A percentile compares a stretch with the other conserved stretches of the same genome.
Evolutionary conservation across 164 flowering plant species (phyloP).

Genomic region (Tetrastigma voinierianum): DNA sequence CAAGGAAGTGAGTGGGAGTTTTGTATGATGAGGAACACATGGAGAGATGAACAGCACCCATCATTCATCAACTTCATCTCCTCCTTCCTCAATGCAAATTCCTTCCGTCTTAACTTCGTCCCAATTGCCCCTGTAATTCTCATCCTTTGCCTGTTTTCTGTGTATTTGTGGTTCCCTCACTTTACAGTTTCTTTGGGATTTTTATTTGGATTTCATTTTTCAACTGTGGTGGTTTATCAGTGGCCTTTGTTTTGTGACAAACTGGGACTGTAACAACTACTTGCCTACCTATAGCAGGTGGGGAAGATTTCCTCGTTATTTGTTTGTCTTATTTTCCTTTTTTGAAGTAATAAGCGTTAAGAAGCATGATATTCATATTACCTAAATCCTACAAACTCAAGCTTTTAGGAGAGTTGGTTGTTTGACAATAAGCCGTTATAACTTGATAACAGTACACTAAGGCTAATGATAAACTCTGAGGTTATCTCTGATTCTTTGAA

Average conservation of each 20-base stretch:
- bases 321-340: background rate
- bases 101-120: conserved; percentile 76
- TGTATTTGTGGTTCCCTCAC: background rate
- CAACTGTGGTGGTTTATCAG: conserved; percentile 91
- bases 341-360: too few species aligned
- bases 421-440: too few species aligned
- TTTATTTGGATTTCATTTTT: conserved; percentile 75
- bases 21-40: conserved; percentile 79
- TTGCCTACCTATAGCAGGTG: conserved; percentile 62
- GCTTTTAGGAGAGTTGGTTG: too few species aligned
- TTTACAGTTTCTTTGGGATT: background rate
- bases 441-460: too few species aligned
- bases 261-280: conserved; percentile 45
- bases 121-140: conserved; percentile 73
- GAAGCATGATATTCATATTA: too few species aligned
- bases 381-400: too few species aligned
- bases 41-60: conserved; percentile 85
- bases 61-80: conserved; percentile 76
- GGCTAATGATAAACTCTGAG: too few species aligned
- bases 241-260: conserved; percentile 83
- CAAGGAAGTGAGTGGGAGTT: conserved; percentile 64
- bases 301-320: background rate
- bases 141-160: background rate
- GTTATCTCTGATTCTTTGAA: too few species aligned
- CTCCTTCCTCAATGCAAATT: conserved; percentile 66